These are phyloP conservation scores for Phialophora expanda DNA, from an alignment of 2,329 filamentous ascomycete genomes.

Conservation along the genomic window DNA sequence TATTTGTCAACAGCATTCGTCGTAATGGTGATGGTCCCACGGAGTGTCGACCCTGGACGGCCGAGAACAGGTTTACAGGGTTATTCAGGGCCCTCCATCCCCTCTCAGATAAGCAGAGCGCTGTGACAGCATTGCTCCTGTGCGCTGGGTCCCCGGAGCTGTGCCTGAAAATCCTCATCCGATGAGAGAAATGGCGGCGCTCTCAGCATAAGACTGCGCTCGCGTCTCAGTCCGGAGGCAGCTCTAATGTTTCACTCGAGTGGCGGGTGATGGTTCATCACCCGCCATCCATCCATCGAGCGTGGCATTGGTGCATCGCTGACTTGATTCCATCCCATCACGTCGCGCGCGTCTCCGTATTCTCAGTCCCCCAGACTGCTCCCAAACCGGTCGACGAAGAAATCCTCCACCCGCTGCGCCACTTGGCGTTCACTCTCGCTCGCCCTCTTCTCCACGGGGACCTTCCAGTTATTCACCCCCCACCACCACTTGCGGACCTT, in stretches of 20 bases:
- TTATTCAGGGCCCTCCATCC: neutral
- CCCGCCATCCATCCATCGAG: neutral
- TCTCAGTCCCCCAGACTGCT: constrained; percentile 37
- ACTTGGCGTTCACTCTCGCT: constrained; percentile 42
- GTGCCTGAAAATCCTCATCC: neutral
- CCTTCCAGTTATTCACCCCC: constrained; percentile 85
- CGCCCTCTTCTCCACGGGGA: constrained; percentile 55
- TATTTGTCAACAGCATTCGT: neutral
- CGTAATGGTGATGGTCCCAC: neutral
- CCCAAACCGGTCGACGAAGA: constrained; percentile 39
- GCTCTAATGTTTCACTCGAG: neutral
- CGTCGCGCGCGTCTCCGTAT: neutral
- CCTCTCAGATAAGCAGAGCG: neutral
- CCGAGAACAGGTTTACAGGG: neutral
- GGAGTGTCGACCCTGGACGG: neutral
- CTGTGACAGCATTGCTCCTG: neutral
- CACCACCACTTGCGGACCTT: constrained; percentile 91
- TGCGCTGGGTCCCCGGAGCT: neutral
- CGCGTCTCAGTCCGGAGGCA: neutral
- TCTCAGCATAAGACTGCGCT: neutral
- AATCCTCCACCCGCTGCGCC: constrained; percentile 50
- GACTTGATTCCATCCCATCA: neutral
- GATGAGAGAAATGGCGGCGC: neutral
- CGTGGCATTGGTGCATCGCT: neutral
- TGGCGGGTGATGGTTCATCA: neutral